These are phyloP conservation scores for Fusarium beomiforme DNA, from an alignment of 2,329 filamentous ascomycete species.

Conservation along the genomic window DNA sequence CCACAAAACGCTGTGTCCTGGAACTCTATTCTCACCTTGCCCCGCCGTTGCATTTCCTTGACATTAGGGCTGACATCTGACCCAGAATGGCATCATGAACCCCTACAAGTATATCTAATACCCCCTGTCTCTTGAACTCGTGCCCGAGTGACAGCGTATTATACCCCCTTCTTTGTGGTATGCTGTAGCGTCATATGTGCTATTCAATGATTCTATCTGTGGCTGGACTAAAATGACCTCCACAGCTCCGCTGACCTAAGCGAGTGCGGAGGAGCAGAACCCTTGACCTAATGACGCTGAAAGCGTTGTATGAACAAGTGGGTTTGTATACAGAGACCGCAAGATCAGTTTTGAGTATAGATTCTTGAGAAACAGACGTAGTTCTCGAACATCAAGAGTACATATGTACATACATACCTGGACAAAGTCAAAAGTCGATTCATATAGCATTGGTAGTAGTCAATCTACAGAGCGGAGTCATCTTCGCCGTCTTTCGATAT, in stretches of 20 bases:
- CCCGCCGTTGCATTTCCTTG: background rate
- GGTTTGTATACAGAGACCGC: background rate
- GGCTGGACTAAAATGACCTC: background rate
- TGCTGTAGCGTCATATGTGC: slow-evolving; percentile 19
- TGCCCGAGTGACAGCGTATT: slow-evolving; percentile 27
- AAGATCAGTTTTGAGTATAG: background rate
- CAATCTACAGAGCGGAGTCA: slow-evolving; percentile 3
- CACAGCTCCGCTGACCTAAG: slow-evolving; percentile 1
- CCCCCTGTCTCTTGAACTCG: slow-evolving; percentile 8
- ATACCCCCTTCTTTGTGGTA: slow-evolving; percentile 8
- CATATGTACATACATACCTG: background rate
- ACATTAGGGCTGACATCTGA: slow-evolving; percentile 41
- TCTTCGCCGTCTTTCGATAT: background rate
- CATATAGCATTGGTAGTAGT: background rate
- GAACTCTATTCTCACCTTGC: background rate
- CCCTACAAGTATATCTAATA: slow-evolving; percentile 91
- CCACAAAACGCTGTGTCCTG: background rate
- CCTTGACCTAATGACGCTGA: background rate
- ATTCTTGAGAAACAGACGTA: background rate
- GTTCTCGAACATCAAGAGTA: background rate
- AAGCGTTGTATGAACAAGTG: background rate
- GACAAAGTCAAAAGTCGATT: slow-evolving; percentile 6
- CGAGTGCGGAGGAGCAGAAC: background rate
- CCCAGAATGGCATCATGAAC: slow-evolving; percentile 96
- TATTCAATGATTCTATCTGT: slow-evolving; percentile 9